phyloP scores from a whole-genome alignment of 1,139 yeast genomes.

The Candida sp. region DNA sequence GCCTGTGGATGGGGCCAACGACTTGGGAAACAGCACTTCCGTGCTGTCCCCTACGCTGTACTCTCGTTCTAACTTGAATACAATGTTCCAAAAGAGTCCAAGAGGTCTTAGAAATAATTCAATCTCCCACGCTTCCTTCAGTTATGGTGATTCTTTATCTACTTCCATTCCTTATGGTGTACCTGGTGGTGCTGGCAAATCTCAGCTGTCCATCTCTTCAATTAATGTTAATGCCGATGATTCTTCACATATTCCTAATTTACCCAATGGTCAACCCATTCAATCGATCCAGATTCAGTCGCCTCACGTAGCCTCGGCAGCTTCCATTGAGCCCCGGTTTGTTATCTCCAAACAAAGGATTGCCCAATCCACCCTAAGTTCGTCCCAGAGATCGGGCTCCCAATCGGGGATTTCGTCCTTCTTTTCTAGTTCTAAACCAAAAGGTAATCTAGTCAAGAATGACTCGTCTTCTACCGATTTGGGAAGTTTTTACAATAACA shows the following conservation, averaged over 20 bases:
- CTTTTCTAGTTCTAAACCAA: slow-evolving; percentile 23
- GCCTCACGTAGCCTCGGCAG: slow-evolving; percentile 50
- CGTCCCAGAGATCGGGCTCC: slow-evolving; percentile 36
- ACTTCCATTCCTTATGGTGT: slow-evolving; percentile 70
- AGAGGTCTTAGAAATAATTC: slow-evolving; percentile 43
- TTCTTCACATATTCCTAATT: slow-evolving; percentile 40
- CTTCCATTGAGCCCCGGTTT: slow-evolving; percentile 67
- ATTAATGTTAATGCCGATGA: slow-evolving; percentile 1
- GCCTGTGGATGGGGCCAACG: too few relatives aligned
- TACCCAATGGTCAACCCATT: slow-evolving; percentile 53
- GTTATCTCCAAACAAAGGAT: slow-evolving; percentile 71
- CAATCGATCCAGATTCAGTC: slow-evolving; percentile 64
- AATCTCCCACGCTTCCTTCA: slow-evolving; percentile 39
- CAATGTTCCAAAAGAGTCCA: slow-evolving; percentile 22
- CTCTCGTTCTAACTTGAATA: slow-evolving; percentile 13
- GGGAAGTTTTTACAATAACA: slow-evolving; percentile 44
- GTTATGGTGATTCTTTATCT: slow-evolving; percentile 49
- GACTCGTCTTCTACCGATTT: slow-evolving; percentile 39
- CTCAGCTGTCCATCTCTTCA: slow-evolving; percentile 12
- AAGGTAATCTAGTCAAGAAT: slow-evolving; percentile 25
- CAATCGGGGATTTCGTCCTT: slow-evolving; percentile 51
- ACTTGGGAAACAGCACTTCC: slow-evolving; percentile 3
- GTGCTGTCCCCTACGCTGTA: slow-evolving; percentile 22
- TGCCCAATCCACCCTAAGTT: slow-evolving; percentile 45
- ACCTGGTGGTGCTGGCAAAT: slow-evolving; percentile 50